These are phyloP conservation scores for Scenedesmus sp. DNA, from an alignment of 163 green algal species.

Conservation along the genomic window DNA sequence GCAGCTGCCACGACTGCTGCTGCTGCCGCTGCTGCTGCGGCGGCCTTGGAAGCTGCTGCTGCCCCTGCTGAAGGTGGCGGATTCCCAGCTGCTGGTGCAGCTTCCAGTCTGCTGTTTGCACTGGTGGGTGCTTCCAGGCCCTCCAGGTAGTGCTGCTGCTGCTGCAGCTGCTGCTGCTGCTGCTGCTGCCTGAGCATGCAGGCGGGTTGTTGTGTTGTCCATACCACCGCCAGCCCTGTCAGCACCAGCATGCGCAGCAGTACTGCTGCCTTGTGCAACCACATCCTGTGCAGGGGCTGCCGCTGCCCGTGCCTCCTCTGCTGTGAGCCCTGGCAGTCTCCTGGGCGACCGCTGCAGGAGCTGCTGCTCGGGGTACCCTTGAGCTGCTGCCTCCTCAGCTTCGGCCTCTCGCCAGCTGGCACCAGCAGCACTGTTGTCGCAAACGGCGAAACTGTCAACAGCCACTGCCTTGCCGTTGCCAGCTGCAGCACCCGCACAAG, in stretches of 20 bases:
- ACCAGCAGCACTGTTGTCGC: not conserved
- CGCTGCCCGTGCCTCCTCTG: not conserved
- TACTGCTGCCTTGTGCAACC: not conserved
- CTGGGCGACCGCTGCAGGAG: not conserved
- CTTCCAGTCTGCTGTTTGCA: not conserved
- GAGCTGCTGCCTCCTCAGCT: not conserved
- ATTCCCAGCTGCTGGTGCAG: not conserved
- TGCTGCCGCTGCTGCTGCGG: constrained; percentile 6
- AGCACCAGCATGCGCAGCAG: not conserved
- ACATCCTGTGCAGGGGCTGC: not conserved
- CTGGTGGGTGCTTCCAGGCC: not conserved
- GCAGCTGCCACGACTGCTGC: not conserved
- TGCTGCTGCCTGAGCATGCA: not conserved
- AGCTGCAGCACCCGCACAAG: not conserved
- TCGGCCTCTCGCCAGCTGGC: not conserved
- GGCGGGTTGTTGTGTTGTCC: not conserved
- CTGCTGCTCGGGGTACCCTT: not conserved
- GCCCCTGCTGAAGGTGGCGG: not conserved
- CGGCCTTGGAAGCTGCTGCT: not conserved
- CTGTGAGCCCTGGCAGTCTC: not conserved
- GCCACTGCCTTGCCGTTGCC: not conserved
- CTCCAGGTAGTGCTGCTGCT: not conserved
- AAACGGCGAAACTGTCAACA: not conserved
- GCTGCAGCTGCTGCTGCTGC: not conserved
- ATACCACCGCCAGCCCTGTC: not conserved